A percentile compares a stretch with the other conserved stretches of the same genome.
These are phyloP conservation scores for Phytophthora fragariaefolia DNA, from an alignment of 352 stramenopile genomes.

Conservation along the genomic window DNA sequence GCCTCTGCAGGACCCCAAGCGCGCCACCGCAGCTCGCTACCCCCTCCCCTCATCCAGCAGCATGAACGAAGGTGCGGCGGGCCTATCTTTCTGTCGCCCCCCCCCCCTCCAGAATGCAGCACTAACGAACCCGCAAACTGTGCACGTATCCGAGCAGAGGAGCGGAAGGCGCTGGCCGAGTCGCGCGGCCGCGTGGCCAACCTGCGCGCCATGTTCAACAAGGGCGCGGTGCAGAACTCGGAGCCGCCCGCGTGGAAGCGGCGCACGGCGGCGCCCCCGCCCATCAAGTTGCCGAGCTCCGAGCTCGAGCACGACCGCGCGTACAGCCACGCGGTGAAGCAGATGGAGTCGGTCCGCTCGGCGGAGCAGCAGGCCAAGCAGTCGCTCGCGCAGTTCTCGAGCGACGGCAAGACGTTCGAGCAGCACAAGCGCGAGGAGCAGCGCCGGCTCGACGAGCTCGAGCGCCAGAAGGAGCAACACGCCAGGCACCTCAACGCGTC, in stretches of 20 bases:
- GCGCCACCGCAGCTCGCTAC: too few species aligned
- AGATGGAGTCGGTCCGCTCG: constrained; percentile 39
- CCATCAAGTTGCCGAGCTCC: constrained; percentile 39
- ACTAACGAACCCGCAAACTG: not conserved
- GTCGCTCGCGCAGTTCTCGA: constrained; percentile 39
- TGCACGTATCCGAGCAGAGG: constrained; percentile 33
- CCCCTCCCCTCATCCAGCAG: not conserved
- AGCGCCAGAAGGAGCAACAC: constrained; percentile 38
- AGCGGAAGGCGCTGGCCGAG: constrained; percentile 57
- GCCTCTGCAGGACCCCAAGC: constrained; percentile 6
- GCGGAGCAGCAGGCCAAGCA: constrained; percentile 40
- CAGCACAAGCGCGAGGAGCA: constrained; percentile 49
- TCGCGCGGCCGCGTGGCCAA: constrained; percentile 61
- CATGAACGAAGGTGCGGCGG: not conserved
- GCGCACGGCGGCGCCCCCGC: constrained; percentile 13
- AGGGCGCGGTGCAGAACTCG: constrained; percentile 35
- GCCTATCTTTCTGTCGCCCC: too few species aligned
- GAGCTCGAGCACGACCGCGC: constrained; percentile 44
- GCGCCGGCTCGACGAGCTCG: constrained; percentile 32
- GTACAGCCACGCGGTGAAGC: constrained; percentile 47
- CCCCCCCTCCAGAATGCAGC: not conserved
- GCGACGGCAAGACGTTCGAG: constrained; percentile 53
- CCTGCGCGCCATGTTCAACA: constrained; percentile 77
- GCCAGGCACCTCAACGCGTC: constrained; percentile 46
- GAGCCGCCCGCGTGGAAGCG: constrained; percentile 35